A percentile compares a stretch with the other conserved stretches of the same genome.
Evolutionary conservation across 345 rosid species (phyloP).

Genomic region (Populus deltoides): DNA sequence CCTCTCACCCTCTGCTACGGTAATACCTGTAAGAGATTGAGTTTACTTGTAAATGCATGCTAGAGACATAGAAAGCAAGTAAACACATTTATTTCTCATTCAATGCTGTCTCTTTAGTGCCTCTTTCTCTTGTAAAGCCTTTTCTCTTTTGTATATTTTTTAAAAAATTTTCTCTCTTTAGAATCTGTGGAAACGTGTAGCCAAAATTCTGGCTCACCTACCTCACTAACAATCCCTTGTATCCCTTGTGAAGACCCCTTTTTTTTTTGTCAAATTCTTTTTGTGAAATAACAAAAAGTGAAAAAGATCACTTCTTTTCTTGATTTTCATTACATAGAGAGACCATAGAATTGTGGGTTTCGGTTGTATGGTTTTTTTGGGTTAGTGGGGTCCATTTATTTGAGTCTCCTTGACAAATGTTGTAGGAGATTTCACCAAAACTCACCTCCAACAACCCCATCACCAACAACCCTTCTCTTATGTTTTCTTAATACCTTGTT

Average conservation of each 20-base stretch:
- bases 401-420: conserved; percentile 19
- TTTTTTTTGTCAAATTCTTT: background rate
- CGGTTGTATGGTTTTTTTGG: background rate
- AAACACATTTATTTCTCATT: background rate
- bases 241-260: background rate
- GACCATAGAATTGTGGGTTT: background rate
- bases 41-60: background rate
- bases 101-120: background rate
- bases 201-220: conserved; percentile 16
- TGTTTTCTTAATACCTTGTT: background rate
- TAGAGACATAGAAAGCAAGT: background rate
- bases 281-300: background rate
- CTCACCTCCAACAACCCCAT: conserved; percentile 15
- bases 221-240: background rate
- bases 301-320: background rate
- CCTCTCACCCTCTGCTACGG: background rate
- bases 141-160: background rate
- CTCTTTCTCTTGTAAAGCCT: background rate
- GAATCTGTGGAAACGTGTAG: conserved; percentile 12
- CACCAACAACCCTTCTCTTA: conserved; percentile 16
- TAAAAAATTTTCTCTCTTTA: no score
- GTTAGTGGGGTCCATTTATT: background rate
- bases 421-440: conserved; percentile 27
- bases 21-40: background rate
- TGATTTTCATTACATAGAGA: background rate